phyloP scores from a whole-genome alignment of 495 filamentous ascomycete genomes.

The Hypoxylon crocopeplum region DNA sequence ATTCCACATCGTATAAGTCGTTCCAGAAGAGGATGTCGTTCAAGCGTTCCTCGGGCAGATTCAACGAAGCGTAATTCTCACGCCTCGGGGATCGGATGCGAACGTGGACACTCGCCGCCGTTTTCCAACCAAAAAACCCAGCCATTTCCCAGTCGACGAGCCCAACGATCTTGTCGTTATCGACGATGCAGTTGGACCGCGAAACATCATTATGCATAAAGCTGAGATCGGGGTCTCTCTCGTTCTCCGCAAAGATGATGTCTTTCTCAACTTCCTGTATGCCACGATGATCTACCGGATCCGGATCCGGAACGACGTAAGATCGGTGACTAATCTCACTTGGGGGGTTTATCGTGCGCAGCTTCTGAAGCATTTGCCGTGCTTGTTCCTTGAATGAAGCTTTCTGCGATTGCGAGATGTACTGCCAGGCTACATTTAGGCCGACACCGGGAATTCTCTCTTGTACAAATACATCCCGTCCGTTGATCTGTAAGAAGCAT shows the following conservation, averaged over 20 bases:
- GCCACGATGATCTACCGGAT: slow-evolving; percentile 27
- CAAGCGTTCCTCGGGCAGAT: no score
- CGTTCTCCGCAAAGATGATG: slow-evolving; percentile 43
- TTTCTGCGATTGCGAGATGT: slow-evolving; percentile 48
- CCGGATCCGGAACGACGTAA: slow-evolving; percentile 44
- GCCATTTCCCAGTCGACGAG: slow-evolving; percentile 55
- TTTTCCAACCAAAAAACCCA: no score
- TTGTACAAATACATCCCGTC: slow-evolving; percentile 49
- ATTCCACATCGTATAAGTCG: no score
- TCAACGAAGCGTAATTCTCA: slow-evolving; percentile 46
- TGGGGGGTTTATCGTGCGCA: background rate
- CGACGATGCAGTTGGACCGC: slow-evolving; percentile 48
- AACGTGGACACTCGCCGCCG: slow-evolving; percentile 43
- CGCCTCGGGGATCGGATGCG: slow-evolving; percentile 45
- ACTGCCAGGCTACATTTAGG: slow-evolving; percentile 53
- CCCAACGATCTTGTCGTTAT: slow-evolving; percentile 48
- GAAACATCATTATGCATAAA: slow-evolving; percentile 53
- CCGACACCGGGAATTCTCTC: slow-evolving; percentile 52
- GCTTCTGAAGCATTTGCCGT: slow-evolving; percentile 37
- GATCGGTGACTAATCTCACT: slow-evolving; percentile 36
- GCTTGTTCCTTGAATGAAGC: slow-evolving; percentile 52
- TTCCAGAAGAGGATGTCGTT: no score
- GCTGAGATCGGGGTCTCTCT: slow-evolving; percentile 40
- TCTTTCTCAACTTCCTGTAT: slow-evolving; percentile 32
- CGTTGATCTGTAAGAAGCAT: slow-evolving; percentile 47